Evolutionary conservation across 352 stramenopile species (phyloP).

Genomic region (Phytophthora brassicae): DNA sequence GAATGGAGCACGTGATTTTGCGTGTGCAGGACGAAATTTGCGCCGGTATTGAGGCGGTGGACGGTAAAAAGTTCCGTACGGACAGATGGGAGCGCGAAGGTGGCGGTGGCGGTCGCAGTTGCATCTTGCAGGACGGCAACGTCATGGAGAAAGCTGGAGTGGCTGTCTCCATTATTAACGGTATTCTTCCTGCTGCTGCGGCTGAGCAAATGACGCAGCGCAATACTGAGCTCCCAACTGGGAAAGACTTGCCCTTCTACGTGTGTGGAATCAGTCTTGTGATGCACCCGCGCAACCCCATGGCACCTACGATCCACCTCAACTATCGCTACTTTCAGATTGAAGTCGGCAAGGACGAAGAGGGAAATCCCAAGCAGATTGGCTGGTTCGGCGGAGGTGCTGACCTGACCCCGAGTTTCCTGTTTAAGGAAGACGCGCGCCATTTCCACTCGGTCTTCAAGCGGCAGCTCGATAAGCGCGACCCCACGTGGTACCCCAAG

Average conservation of each 20-base stretch:
- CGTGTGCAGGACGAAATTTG: constrained; percentile 88
- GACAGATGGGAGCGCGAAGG: constrained; percentile 95
- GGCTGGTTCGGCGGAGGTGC: constrained; percentile 96
- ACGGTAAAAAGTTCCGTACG: constrained; percentile 94
- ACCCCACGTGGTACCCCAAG: constrained; percentile 90
- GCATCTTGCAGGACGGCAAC: constrained; percentile 93
- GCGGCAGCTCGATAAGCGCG: constrained; percentile 90
- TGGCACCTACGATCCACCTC: constrained; percentile 96
- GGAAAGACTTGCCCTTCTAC: constrained; percentile 93
- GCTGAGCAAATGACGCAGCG: constrained; percentile 79
- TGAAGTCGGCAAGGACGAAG: constrained; percentile 72
- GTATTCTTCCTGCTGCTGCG: constrained; percentile 89
- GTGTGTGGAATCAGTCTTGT: constrained; percentile 95
- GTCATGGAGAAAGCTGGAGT: constrained; percentile 98
- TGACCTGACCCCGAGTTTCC: constrained; percentile 97
- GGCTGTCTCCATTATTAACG: constrained; percentile 97
- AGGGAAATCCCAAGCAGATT: constrained; percentile 81
- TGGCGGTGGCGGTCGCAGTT: constrained; percentile 93
- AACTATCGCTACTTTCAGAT: constrained; percentile 99
- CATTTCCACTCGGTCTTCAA: constrained; percentile 99
- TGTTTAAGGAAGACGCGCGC: constrained; percentile 95
- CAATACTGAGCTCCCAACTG: constrained; percentile 70
- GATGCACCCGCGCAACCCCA: constrained; percentile 95
- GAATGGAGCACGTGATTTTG: constrained; percentile 82
- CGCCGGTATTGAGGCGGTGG: constrained; percentile 87